Conservation (phyloP, 2,329 filamentous ascomycete genomes). For the Scedosporium boydii region DNA sequence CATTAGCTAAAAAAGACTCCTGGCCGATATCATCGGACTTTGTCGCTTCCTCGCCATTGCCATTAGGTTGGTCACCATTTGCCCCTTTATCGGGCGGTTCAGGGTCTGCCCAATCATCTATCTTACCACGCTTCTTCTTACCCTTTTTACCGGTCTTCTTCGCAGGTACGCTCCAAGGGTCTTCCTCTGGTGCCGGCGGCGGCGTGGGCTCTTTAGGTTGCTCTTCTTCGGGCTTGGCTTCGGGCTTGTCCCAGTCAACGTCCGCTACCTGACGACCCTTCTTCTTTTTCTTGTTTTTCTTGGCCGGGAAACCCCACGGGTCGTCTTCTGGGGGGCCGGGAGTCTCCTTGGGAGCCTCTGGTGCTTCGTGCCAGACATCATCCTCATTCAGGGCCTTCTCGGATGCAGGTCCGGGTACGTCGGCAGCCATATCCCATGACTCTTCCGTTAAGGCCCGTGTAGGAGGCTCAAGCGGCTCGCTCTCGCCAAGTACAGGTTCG, state of each 20-base stretch:
- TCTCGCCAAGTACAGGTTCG: background rate
- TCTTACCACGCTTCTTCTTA: conserved; percentile 15
- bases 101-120: conserved; percentile 1
- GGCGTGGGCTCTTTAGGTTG: background rate
- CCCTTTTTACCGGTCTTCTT: conserved; percentile 22
- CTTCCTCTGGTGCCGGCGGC: conserved; percentile 18
- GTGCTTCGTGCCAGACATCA: conserved; percentile 5
- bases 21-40: conserved; percentile 21
- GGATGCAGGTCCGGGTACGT: conserved; percentile 30
- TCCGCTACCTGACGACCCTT: conserved; percentile 1
- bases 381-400: background rate
- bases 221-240: background rate
- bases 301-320: background rate
- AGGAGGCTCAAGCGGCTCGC: background rate
- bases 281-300: conserved; percentile 8
- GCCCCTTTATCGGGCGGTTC: conserved; percentile 12
- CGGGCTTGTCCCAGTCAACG: background rate
- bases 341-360: background rate
- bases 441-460: background rate
- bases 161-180: conserved; percentile 23
- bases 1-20: conserved; percentile 63
- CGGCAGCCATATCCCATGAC: conserved; percentile 6
- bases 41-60: conserved; percentile 21
- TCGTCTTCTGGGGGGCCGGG: background rate
- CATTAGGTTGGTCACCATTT: conserved; percentile 22